Evolutionary conservation across 148 eudicot genomes (phyloP), one percentile per base, ranked within the genome.

Genomic region (Chenopodium quinoa): DNA sequence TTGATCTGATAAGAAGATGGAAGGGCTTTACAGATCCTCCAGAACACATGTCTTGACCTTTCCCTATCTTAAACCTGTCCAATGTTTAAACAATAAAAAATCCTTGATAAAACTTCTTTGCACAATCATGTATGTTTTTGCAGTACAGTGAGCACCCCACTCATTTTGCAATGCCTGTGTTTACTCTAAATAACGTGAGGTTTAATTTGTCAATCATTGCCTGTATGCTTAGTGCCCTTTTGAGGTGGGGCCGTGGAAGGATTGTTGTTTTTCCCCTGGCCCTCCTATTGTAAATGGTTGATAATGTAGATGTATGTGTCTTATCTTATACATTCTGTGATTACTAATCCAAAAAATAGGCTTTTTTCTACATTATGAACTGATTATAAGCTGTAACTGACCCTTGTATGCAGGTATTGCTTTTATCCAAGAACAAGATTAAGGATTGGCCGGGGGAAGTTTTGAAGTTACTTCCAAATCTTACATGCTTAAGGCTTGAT

Each of bases 391-490:
- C 63, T 76, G 68, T 74, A 19, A 78, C 79, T 60, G 71, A 67
- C 52, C 68, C 60, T 56, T 65, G 76, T 80, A 22, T 90, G 88
- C 94, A 96, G 99, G 90, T 86, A 79, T 85, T 96, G 85, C 90
- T 92, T 78, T 87, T 96, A 84, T 94, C 99, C 63, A 91, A 85
- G 88, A 96, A 96, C 91, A 94, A 92, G 89, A 90, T 96, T n/a
- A 94, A 87, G 85, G 93, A 84, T 78, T 96, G 99, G 99, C 99
- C 99, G 34, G 78, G 87, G 72, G 88, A 87, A 79, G 85, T 93
- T 74, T 87, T 96, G 79, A 86, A 85, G 85, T 87, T 91, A 73
- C 93, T 96, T 87, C 85, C 91, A 70, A 89, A 89, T 40, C 97
- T 96, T 72, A 80, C 87, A 76, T 94, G 99, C 88, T 86, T 96